phyloP scores from a whole-genome alignment of 352 stramenopile genomes.

The Thraustochytrium striatum region DNA sequence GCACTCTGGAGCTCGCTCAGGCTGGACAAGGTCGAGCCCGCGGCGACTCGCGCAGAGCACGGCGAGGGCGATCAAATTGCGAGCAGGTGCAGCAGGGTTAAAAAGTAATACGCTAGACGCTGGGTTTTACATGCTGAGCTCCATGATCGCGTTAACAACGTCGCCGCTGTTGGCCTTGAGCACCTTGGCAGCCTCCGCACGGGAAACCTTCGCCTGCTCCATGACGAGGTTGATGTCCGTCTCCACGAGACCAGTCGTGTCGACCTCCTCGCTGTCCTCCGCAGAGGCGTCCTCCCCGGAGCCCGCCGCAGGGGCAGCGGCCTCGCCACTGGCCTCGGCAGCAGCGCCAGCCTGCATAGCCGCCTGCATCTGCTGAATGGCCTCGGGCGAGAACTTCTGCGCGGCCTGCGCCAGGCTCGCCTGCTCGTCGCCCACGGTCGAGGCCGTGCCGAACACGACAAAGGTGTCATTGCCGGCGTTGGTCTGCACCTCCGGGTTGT shows the following conservation, averaged over 20 bases:
- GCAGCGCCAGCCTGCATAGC: conserved; percentile 49
- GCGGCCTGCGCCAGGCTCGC: conserved; percentile 64
- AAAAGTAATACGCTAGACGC: no score
- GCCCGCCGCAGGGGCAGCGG: conserved; percentile 54
- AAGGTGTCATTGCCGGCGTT: conserved; percentile 84
- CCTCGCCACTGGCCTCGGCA: conserved; percentile 35
- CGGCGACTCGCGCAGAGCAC: no score
- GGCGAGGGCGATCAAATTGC: no score
- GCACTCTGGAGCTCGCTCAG: no score
- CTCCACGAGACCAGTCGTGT: conserved; percentile 90
- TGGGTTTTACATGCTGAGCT: conserved; percentile 97
- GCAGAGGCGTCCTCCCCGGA: conserved; percentile 60
- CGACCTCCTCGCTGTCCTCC: conserved; percentile 80
- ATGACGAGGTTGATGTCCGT: conserved; percentile 99
- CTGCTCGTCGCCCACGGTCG: conserved; percentile 65
- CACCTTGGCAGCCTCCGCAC: conserved; percentile 88
- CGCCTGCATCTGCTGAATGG: conserved; percentile 72
- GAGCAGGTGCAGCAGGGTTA: no score
- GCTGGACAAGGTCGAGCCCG: no score
- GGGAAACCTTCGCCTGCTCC: conserved; percentile 81
- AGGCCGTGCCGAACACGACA: conserved; percentile 97
- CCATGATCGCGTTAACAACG: conserved; percentile 99
- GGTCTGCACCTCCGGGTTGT: conserved; percentile 97
- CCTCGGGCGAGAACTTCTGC: conserved; percentile 57
- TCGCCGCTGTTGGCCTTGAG: conserved; percentile 97